Conservation (phyloP, 148 eudicot genomes). For the Rheum nobile region DNA sequence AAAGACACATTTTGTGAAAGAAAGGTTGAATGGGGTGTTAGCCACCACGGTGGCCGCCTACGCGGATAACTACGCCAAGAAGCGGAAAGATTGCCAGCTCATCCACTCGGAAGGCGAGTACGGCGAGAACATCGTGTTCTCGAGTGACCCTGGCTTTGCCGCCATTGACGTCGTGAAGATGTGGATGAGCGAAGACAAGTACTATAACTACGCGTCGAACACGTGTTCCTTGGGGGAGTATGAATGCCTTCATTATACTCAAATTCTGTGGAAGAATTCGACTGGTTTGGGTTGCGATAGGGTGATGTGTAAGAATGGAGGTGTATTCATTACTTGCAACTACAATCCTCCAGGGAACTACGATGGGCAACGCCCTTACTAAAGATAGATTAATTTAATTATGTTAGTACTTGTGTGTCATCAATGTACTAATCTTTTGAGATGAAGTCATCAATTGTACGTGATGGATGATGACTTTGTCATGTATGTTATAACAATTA, state of each 20-base stretch:
- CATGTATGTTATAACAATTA: no score
- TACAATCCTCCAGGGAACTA: constrained; percentile 44
- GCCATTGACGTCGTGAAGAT: constrained; percentile 7
- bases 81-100: constrained; percentile 8
- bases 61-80: constrained; percentile 9
- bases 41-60: constrained; percentile 2
- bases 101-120: constrained; percentile 13
- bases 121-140: constrained; percentile 19
- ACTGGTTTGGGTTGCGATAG: constrained; percentile 36
- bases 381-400: no score
- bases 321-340: constrained; percentile 26
- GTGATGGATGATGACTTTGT: no score
- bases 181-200: constrained; percentile 13
- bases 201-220: constrained; percentile 8
- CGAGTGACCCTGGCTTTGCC: not conserved
- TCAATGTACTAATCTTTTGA: no score
- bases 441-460: no score
- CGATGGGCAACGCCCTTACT: constrained; percentile 26
- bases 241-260: constrained; percentile 33
- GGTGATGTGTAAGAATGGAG: constrained; percentile 20
- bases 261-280: constrained; percentile 35
- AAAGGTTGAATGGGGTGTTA: no score
- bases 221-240: not conserved
- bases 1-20: no score
- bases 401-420: no score